Evolutionary conservation across 352 stramenopile species (phyloP), one percentile per base, ranked within the genome.

Genomic region (Pythium rhizo-oryzae): DNA sequence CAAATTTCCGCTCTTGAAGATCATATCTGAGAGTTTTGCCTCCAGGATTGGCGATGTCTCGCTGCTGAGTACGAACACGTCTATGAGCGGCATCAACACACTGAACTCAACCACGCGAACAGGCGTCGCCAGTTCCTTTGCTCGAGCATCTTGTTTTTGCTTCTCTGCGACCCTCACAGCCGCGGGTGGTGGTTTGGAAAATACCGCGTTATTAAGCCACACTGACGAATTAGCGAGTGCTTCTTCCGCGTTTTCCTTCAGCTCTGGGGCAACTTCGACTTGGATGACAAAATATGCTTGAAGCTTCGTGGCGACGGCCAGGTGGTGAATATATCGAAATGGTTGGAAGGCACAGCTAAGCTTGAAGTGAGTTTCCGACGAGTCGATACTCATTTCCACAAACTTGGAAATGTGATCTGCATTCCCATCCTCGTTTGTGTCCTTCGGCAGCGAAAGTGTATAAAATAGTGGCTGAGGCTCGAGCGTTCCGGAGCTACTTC

Each of bases 241-340:
- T 46, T 87, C 80, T 59, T 85, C 80, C 8, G 79, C 79, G 44
- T 85, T 87, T 30, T 87, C 79, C 50, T 76, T 83, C 7, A 87
- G 52, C 37, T 74, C 77, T 16, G 75, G 69, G 6, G 75, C 70
- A 9, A 85, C 71, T 33, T 84, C 80, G 2, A 85, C 76, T 62
- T 84, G 80, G 19, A 75, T 77, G 2, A 80, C 72, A 50, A 93
- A 91, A 21, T 93, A 93, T 8, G 74, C 72, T 33, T 87, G 81
- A 7, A 93, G 71, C 58, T 91, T 93, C 4, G 78, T 72, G 0
- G 77, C 79, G 4, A 89, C 80, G 19, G 81, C 82, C 19, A 93
- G 50, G 41, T 92, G 88, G 60, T 93, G 82, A 33, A 92, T 89
- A 54, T 90, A 92, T 28, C 81, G 69, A 52, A 93, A 93, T 9